Base-by-base conservation (phyloP, 2,329 filamentous ascomycete species). In the Aspergillus alliaceus region DNA sequence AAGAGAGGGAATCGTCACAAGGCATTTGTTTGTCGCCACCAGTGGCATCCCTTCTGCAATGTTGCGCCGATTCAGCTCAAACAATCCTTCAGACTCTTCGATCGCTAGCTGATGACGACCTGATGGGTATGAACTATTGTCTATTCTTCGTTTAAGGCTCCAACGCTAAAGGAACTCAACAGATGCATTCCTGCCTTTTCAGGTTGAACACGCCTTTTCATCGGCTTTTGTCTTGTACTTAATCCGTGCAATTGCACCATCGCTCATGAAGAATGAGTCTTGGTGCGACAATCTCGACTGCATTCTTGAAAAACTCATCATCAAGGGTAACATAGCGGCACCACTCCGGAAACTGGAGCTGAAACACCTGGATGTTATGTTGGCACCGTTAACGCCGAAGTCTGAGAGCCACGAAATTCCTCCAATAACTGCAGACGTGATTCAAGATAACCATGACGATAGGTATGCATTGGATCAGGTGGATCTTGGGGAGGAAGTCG, bases 131-230 rank as follows among this genome's bases (percentile, higher is more conserved):
- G 24, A 14, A 47, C 14, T 57, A 46, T 6, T 12, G 6, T 14
- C 12, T 24, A 2, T 14, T 5, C 11, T 42, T 11, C 29, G 11
- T 42, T 24, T 14, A 24, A 1, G 14, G 15, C 6, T 22, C 22
- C 20, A 8, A 5, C 22, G 2, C 39, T 42, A 3, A n/a, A 12
- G n/a, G n/a, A n/a, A n/a, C n/a, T n/a, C 22, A 7, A 32, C 24
- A 67, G 72, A 74, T 35, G 71, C 75, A 1, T 77, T 77, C 11
- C 24, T 78, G 1, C 75, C 75, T 0, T 78, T 77, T 12, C 75
- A 78, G 42, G 69, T 77, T 11, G 75, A 78, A 56, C 74, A 76
- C 35, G 75, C 76, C 6, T 78, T 73, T 7, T 77, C 75, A 0
- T 77, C 75, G 1, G 72, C 75, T 0, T 77, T 78, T 34, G 67